Conservation (phyloP, 2,329 filamentous ascomycete species). For the Exophiala phaeomuriformis region DNA sequence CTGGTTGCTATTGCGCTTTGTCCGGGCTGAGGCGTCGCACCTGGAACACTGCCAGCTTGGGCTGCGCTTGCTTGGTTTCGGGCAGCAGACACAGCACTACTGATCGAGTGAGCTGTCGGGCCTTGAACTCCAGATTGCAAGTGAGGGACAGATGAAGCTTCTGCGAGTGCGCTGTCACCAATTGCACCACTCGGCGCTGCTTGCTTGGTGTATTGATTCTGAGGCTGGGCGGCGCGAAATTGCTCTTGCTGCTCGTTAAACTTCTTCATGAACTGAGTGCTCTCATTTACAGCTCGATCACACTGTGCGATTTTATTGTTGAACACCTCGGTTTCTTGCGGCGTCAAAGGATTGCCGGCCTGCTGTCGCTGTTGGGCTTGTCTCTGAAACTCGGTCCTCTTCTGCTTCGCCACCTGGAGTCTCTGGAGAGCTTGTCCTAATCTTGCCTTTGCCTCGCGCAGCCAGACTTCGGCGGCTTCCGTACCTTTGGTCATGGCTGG, state of each 20-base stretch:
- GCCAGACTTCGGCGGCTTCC: slow-evolving; percentile 40
- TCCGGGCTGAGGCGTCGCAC: slow-evolving; percentile 26
- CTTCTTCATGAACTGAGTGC: slow-evolving; percentile 41
- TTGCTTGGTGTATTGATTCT: slow-evolving; percentile 25
- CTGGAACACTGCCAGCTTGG: slow-evolving; percentile 31
- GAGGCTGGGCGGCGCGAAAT: slow-evolving; percentile 33
- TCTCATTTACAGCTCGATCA: slow-evolving; percentile 31
- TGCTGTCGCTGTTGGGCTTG: slow-evolving; percentile 35
- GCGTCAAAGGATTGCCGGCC: slow-evolving; percentile 34
- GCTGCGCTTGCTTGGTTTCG: slow-evolving; percentile 28
- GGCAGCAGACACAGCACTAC: slow-evolving; percentile 37
- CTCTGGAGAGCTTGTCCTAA: slow-evolving; percentile 45
- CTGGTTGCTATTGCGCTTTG: slow-evolving; percentile 20
- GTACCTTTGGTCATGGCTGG: slow-evolving; percentile 37
- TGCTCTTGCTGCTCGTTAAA: slow-evolving; percentile 44
- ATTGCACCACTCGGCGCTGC: slow-evolving; percentile 15
- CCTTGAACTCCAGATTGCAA: slow-evolving; percentile 22
- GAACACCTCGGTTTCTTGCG: slow-evolving; percentile 39
- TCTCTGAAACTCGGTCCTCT: slow-evolving; percentile 37
- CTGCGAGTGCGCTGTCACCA: slow-evolving; percentile 7
- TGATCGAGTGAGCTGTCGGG: slow-evolving; percentile 40
- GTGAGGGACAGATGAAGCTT: slow-evolving; percentile 11
- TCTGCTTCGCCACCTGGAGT: slow-evolving; percentile 41
- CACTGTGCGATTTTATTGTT: slow-evolving; percentile 29
- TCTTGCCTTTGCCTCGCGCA: slow-evolving; percentile 41